Base-by-base conservation (phyloP, 768 basidiomycete species). In the Leccinum subgranulosum region DNA sequence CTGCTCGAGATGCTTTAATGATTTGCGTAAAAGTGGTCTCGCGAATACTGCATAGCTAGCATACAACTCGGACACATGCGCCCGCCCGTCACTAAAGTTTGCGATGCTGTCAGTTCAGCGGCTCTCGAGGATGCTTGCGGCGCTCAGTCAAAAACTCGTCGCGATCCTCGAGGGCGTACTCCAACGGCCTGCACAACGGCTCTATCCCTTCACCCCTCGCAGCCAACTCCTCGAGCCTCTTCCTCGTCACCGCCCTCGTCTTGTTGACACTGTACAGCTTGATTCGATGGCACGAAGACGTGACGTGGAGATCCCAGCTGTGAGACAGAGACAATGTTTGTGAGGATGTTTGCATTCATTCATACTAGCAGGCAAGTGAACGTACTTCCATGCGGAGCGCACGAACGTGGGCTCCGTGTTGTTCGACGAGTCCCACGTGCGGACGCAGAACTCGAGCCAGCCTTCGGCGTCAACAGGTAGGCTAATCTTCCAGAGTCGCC, bases 361-460 rank as follows among this genome's bases (percentile, higher is more conserved):
- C 1, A 33, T 39, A 5, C n/a, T 39, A 39, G 34, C 36, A 41
- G n/a, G 7, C 0, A 39, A 39, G 39, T 34, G 14, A 2, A 39
- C 79, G 56, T 58, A 81, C 81, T 82, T 82, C 81, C 80, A 81
- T 4, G 81, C 76, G 7, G 80, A 81, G 47, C 81, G 77, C 15
- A 82, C 78, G 56, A 76, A 79, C 12, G 81, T 82, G 17, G 81
- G 81, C 65, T 83, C 78, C 3, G 81, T 83, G 61, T 84, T 83
- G 68, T 79, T 79, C 8, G 80, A 79, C n/a, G 79, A 80, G 60
- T 83, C 81, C 81, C 82, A 84, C 0, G 79, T 77, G 50, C 81
- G 77, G 21, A 79, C 80, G 55, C 79, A 79, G 69, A 83, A 78
- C 60, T 83, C 81, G 36, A 82, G 74, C 80, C 81, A 83, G 6